Base-by-base conservation (phyloP, 345 rosid species). In the Gynandropsis gynandra region DNA sequence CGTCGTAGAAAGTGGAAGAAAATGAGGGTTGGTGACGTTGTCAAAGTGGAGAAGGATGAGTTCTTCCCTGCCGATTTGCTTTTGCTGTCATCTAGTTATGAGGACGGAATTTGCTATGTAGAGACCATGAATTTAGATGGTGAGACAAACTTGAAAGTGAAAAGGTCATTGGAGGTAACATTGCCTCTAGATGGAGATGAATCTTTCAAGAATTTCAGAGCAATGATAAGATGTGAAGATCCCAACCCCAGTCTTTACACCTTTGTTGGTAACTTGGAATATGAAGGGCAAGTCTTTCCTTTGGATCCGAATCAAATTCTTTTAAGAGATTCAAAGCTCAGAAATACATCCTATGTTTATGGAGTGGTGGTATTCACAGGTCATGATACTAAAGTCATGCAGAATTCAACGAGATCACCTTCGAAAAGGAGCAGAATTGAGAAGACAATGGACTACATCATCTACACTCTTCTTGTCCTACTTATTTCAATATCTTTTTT, bases 81-180 rank as follows among this genome's bases (percentile, higher is more conserved):
- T 45, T 75, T 92, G 20, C 62, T 92, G 80, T 82, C 98, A 7
- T 79, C 95, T 0, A 78, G 83, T 72, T 92, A 87, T 29, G 98
- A 85, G 46, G 98, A 92, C 52, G 98, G 96, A 62, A 81, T 92
- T 59, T 87, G 96, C 63, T 92, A 92, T 51, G 98, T 92, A 32
- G 98, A 92, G 82, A 92, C 98, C 21, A 92, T 92, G 98, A 92
- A 92, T 64, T 74, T 92, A 38, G 98, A 92, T 48, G 98, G 98
- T 14, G 98, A 92, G 64, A 92, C 98, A 11, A 92, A 92, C 70
- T 71, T 92, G 71, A 92, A 92, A 76, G 80, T 85, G 33, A 92
- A 87, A 62, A 80, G 92, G 50, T 70, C 88, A 37, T 61, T 82
- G 72, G 97, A 87, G 71, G 83, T 64, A 18, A 80, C 96, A 15